Evolutionary conservation across 2,329 filamentous ascomycete genomes (phyloP).

Genomic region (Akanthomyces dipterigenus): DNA sequence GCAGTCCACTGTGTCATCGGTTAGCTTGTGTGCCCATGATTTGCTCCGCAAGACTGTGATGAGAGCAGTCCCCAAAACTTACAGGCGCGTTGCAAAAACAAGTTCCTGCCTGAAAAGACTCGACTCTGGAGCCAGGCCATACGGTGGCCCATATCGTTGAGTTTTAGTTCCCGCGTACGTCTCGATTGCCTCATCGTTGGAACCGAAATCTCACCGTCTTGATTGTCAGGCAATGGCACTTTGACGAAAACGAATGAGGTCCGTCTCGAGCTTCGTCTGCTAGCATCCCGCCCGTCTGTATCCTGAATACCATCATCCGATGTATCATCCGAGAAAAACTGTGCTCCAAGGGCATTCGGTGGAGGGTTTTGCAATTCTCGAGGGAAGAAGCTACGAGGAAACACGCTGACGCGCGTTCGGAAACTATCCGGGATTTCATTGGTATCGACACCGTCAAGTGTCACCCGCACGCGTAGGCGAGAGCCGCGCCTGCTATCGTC

Average conservation of each 20-base stretch:
- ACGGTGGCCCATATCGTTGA: constrained; percentile 89
- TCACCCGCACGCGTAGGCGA: constrained; percentile 81
- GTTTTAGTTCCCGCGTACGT: constrained; percentile 74
- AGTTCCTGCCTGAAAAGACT: constrained; percentile 76
- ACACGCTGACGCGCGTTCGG: constrained; percentile 83
- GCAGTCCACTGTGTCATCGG: constrained; percentile 63
- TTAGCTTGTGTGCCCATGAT: constrained; percentile 1
- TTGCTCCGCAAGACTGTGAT: neutral
- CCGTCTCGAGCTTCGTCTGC: constrained; percentile 28
- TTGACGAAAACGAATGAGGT: constrained; percentile 41
- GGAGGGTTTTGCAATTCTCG: constrained; percentile 87
- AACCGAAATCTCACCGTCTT: constrained; percentile 65
- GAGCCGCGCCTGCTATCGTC: constrained; percentile 79
- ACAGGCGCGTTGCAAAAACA: constrained; percentile 90
- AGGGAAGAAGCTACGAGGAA: constrained; percentile 84
- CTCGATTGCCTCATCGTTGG: constrained; percentile 64
- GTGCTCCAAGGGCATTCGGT: constrained; percentile 64
- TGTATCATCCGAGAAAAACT: constrained; percentile 64
- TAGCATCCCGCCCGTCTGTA: constrained; percentile 40
- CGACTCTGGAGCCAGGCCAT: constrained; percentile 97
- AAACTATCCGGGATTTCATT: constrained; percentile 95
- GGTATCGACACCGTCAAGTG: constrained; percentile 88
- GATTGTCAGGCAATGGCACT: constrained; percentile 61
- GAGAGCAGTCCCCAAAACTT: constrained; percentile 38
- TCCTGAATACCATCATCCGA: constrained; percentile 49